phyloP scores from a whole-genome alignment of 2,329 filamentous ascomycete genomes.

The Chlorencoelia australis region DNA sequence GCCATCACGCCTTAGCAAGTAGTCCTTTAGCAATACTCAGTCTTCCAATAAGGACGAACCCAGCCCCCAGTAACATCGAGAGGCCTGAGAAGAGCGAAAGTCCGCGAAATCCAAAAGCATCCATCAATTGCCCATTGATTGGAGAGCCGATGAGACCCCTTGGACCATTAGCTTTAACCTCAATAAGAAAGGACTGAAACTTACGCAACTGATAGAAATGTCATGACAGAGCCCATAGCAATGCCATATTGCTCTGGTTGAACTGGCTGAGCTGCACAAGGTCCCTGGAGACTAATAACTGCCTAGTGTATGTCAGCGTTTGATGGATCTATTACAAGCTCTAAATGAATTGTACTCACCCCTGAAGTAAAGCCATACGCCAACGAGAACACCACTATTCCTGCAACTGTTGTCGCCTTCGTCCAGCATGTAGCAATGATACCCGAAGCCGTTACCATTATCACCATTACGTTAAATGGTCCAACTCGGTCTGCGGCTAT shows the following conservation, averaged over 20 bases:
- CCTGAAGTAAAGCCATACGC: conserved; percentile 14
- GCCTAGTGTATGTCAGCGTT: conserved; percentile 8
- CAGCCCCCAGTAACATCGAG: conserved; percentile 14
- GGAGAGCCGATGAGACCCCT: conserved; percentile 18
- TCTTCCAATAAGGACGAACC: conserved; percentile 11
- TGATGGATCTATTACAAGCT: not conserved
- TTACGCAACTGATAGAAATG: conserved; percentile 13
- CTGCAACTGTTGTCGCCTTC: conserved; percentile 3
- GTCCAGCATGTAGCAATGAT: conserved; percentile 1
- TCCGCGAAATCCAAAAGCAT: conserved; percentile 12
- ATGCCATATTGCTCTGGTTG: conserved; percentile 15
- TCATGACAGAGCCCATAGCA: conserved; percentile 16
- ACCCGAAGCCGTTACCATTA: not conserved
- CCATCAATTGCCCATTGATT: conserved; percentile 17
- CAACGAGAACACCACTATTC: conserved; percentile 1
- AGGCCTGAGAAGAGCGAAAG: conserved; percentile 18
- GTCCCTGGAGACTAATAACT: conserved; percentile 17
- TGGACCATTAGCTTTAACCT: not conserved
- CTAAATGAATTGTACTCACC: conserved; percentile 2
- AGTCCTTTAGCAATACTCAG: conserved; percentile 9
- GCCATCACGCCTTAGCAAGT: conserved; percentile 13
- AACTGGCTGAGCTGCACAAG: conserved; percentile 14
- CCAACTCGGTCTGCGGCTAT: not conserved
- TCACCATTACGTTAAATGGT: conserved; percentile 9
- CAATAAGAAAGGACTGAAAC: conserved; percentile 1